Evolutionary conservation across 2,329 filamentous ascomycete genomes (phyloP).

Genomic region (Neonectria neomacrospora): DNA sequence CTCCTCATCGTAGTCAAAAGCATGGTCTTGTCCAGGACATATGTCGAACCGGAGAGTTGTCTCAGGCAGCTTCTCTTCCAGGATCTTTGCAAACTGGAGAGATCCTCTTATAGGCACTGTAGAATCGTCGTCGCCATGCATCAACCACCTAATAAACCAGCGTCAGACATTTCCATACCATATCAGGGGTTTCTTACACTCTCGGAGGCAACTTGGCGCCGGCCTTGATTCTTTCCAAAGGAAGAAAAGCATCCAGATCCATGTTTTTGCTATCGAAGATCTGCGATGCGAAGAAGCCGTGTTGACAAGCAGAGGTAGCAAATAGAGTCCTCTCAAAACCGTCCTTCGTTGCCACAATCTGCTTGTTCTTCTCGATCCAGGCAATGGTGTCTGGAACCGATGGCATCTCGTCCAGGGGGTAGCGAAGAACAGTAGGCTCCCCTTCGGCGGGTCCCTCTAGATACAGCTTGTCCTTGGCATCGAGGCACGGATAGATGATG

Average conservation of each 20-base stretch:
- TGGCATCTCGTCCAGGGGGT: slow-evolving; percentile 23
- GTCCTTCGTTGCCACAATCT: slow-evolving; percentile 12
- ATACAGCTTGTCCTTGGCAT: slow-evolving; percentile 34
- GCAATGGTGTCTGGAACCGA: slow-evolving; percentile 23
- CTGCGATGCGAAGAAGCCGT: slow-evolving; percentile 29
- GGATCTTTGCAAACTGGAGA: slow-evolving; percentile 20
- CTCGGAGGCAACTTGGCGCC: slow-evolving; percentile 29
- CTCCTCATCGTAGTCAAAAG: slow-evolving; percentile 34
- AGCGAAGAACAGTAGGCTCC: slow-evolving; percentile 28
- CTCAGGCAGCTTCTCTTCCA: slow-evolving; percentile 18
- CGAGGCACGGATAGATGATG: slow-evolving; percentile 37
- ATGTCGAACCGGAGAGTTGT: slow-evolving; percentile 31
- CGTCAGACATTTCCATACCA: rapidly evolving
- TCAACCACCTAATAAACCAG: slow-evolving; percentile 34
- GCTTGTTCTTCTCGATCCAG: slow-evolving; percentile 35
- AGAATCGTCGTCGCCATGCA: slow-evolving; percentile 37
- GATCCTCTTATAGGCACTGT: slow-evolving; percentile 22
- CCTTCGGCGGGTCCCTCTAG: slow-evolving; percentile 15
- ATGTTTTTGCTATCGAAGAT: slow-evolving; percentile 31
- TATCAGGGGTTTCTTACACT: slow-evolving; percentile 13
- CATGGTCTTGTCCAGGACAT: slow-evolving; percentile 35
- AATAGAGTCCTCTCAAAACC: slow-evolving; percentile 27
- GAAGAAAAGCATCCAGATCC: slow-evolving; percentile 17
- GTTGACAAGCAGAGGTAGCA: slow-evolving; percentile 19
- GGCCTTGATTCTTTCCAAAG: slow-evolving; percentile 29